phyloP scores from a whole-genome alignment of 1,284 basidiomycete species.

The Ceratobasidium sp. region DNA sequence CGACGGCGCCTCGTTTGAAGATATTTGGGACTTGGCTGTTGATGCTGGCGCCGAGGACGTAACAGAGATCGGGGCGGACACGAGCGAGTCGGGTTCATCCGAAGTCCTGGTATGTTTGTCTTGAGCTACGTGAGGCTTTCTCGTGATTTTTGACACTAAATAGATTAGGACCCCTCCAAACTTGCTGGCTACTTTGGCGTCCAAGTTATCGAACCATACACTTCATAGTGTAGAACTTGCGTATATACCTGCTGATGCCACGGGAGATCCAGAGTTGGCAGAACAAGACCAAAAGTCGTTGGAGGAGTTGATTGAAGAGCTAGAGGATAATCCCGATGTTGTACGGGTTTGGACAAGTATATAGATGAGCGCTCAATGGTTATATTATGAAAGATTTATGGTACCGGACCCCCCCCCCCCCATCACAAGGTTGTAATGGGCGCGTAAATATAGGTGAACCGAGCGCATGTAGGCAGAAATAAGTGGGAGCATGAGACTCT shows the following conservation, averaged over 20 bases:
- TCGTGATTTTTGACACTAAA: background rate
- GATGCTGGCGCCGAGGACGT: slow-evolving; percentile 39
- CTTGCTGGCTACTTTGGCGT: slow-evolving; percentile 10
- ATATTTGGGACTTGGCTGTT: slow-evolving; percentile 32
- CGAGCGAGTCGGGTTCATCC: slow-evolving; percentile 25
- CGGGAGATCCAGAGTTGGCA: slow-evolving; percentile 13
- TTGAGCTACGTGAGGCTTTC: background rate
- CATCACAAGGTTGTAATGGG: too few species aligned
- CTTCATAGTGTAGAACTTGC: slow-evolving; percentile 31
- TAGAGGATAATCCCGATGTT: slow-evolving; percentile 35
- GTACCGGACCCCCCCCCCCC: too few species aligned
- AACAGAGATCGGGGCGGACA: slow-evolving; percentile 20
- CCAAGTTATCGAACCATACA: slow-evolving; percentile 32
- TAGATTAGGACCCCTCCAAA: slow-evolving; percentile 28
- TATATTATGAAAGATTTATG: background rate
- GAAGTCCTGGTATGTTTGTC: slow-evolving; percentile 15
- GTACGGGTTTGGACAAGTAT: slow-evolving; percentile 38
- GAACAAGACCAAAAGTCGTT: slow-evolving; percentile 18
- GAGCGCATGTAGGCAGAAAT: too few species aligned
- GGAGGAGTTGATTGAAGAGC: slow-evolving; percentile 30
- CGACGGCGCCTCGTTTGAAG: slow-evolving; percentile 19
- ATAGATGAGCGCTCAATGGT: background rate
- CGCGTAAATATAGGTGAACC: too few species aligned
- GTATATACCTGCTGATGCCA: slow-evolving; percentile 23
- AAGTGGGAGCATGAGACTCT: too few species aligned